Evolutionary conservation across 2,329 filamentous ascomycete genomes (phyloP), one percentile per base, ranked within the genome.

Genomic region (Orbilia ellipsospora): DNA sequence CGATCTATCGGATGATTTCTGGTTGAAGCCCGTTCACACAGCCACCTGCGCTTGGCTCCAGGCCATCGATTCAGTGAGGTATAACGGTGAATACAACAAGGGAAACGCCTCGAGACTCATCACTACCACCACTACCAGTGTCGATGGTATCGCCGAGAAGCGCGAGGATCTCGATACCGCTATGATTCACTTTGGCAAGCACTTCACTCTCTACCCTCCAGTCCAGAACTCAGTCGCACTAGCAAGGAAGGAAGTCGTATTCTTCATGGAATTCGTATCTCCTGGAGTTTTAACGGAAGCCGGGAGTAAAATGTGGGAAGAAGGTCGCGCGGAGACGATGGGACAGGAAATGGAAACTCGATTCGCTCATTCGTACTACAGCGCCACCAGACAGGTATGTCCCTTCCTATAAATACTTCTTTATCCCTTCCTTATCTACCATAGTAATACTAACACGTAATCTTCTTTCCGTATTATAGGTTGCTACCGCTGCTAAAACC

Each of bases 11-110:
- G 72, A 75, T 56, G 73, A 77, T 20, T 77, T 77, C 45, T 77
- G 73, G 73, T 23, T 77, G 31, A 77, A 77, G 31, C 73, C 73
- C 52, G 73, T 77, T 40, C 73, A 72, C 31, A 67, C 73, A 5
- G 73, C 73, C 16, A 77, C 73, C 23, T 77, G 65, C 18, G 65
- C 73, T n/a, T 77, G 73, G 73, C 65, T 77, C 26, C 73, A 77
- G 10, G 73, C 73, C 12, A 77, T 77, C 61, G 73, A 77, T 61
- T 77, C 73, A 48, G 56, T 61, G 26, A 70, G 73, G 55, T 72
- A 70, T 40, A 72, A 77, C 50, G 73, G 67, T 36, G 72, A 75
- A 10, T 60, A 75, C 56, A 69, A 31, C 59, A 75, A 75, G 54
- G 72, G 73, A 20, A 51, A 62, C 55, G 65, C 73, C 12, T 75